A percentile compares a stretch with the other conserved stretches of the same genome.
phyloP scores from a whole-genome alignment of 1,284 basidiomycete species.

The Cystobasidium slooffiae region DNA sequence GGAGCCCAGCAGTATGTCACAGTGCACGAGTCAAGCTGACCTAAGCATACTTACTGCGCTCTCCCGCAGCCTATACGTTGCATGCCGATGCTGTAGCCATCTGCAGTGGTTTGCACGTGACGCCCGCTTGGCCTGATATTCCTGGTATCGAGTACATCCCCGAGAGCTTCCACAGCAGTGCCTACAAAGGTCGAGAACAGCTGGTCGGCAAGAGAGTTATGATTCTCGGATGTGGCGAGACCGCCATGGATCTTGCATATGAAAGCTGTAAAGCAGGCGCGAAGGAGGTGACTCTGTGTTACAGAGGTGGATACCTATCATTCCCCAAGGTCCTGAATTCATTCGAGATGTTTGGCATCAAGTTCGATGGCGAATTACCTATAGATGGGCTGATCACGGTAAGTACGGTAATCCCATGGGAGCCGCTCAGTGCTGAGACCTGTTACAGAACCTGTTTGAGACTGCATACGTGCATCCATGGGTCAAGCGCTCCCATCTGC shows the following conservation, averaged over 20 bases:
- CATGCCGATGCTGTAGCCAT: conserved; percentile 60
- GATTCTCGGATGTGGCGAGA: conserved; percentile 69
- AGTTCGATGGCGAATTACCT: conserved; percentile 62
- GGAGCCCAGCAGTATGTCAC: conserved; percentile 6
- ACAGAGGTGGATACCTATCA: conserved; percentile 62
- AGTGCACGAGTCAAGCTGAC: background rate
- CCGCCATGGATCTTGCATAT: conserved; percentile 68
- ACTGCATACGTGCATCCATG: conserved; percentile 61
- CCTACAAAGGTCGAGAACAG: conserved; percentile 63
- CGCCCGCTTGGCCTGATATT: conserved; percentile 62
- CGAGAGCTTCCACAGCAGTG: conserved; percentile 60
- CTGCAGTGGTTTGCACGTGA: conserved; percentile 61
- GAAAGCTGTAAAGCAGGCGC: conserved; percentile 64
- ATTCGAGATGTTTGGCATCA: conserved; percentile 65
- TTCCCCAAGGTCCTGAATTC: conserved; percentile 71
- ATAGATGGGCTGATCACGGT: conserved; percentile 67
- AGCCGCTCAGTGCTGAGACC: background rate
- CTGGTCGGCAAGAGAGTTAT: conserved; percentile 62
- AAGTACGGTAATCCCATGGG: background rate
- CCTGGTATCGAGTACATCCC: conserved; percentile 60
- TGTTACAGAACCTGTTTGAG: conserved; percentile 60
- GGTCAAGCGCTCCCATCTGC: conserved; percentile 64
- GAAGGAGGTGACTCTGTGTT: conserved; percentile 65
- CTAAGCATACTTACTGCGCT: background rate
- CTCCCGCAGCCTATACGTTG: conserved; percentile 51